Conservation (phyloP, 495 filamentous ascomycete genomes). For the Trichoderma reesei region DNA sequence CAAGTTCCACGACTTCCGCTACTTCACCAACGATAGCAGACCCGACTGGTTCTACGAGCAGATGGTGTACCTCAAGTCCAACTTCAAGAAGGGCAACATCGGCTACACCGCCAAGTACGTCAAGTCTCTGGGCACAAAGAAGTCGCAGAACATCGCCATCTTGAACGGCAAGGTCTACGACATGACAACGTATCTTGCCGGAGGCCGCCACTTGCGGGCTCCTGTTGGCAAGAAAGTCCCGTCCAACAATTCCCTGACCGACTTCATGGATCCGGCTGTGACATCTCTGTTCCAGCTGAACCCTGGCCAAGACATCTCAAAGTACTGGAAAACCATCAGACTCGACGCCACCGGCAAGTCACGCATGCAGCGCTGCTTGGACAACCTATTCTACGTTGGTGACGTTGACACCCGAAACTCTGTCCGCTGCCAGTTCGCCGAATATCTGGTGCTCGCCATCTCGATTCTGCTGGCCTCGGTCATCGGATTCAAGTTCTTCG, state of each 20-base stretch:
- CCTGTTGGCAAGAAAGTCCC: conserved; percentile 40
- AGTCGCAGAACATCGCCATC: conserved; percentile 61
- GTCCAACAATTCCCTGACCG: conserved; percentile 40
- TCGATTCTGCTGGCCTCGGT: conserved; percentile 71
- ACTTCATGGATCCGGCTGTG: conserved; percentile 78
- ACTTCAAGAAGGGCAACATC: conserved; percentile 80
- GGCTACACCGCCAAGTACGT: conserved; percentile 78
- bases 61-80: conserved; percentile 61
- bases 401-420: conserved; percentile 89
- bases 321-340: conserved; percentile 64
- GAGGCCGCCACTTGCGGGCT: conserved; percentile 57
- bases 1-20: conserved; percentile 88
- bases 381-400: conserved; percentile 93
- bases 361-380: conserved; percentile 75
- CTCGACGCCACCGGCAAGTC: conserved; percentile 44
- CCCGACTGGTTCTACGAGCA: conserved; percentile 87
- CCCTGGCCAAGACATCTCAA: conserved; percentile 70
- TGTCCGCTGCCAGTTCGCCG: conserved; percentile 71
- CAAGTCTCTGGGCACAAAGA: conserved; percentile 48
- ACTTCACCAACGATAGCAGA: conserved; percentile 67
- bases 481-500: conserved; percentile 93
- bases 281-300: conserved; percentile 66
- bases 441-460: conserved; percentile 86
- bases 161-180: conserved; percentile 82
- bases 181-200: conserved; percentile 72